Base-by-base conservation (phyloP, 2,329 filamentous ascomycete genomes). In the Penicillium nordicum region DNA sequence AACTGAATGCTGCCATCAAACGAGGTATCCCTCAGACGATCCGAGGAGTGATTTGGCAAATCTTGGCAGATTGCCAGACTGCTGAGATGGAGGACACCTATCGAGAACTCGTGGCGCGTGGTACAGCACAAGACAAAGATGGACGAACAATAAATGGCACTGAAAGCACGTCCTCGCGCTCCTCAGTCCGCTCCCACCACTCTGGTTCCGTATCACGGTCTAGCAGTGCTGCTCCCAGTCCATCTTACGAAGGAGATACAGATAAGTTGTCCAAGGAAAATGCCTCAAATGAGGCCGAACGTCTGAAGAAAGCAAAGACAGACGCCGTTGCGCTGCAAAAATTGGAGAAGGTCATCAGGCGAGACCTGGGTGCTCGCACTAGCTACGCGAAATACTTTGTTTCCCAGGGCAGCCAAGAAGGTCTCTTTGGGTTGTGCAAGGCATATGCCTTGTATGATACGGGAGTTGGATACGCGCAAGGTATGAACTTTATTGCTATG, bases 401-500 rank as follows among this genome's bases (percentile, higher is more conserved):
- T 60, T 89, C 92, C 34, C 89, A 92, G 59, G 92, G 92, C 34
- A 85, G 96, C 42, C 94, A 97, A 73, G 94, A 97, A 67, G 90
- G 90, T 9, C 82, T 99, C 10, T 97, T 96, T 74, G 92, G 92
- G 37, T 85, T 99, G 36, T 99, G 94, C 79, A 99, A 97, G 75
- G 92, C 94, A 1, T 99, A 99, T 75, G 94, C 94, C 14, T 80
- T 99, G 30, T 97, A 92, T 66, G 94, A 99, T 68, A 92, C 96
- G 68, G 88, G 82, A 8, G 94, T 99, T 36, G 93, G 94, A 32
- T 99, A 99, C 73, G 93, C 95, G 0, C 94, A 99, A 74, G 94
- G 94, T 70, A 97, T 99, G 89, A 99, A 97, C 71, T 99, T 99
- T 69, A 85, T 99, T 57, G 89, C 92, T 47, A 97, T 97, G 92